Base-by-base conservation (phyloP, 2,329 filamentous ascomycete species). In the Trichoderma brevicompactum region DNA sequence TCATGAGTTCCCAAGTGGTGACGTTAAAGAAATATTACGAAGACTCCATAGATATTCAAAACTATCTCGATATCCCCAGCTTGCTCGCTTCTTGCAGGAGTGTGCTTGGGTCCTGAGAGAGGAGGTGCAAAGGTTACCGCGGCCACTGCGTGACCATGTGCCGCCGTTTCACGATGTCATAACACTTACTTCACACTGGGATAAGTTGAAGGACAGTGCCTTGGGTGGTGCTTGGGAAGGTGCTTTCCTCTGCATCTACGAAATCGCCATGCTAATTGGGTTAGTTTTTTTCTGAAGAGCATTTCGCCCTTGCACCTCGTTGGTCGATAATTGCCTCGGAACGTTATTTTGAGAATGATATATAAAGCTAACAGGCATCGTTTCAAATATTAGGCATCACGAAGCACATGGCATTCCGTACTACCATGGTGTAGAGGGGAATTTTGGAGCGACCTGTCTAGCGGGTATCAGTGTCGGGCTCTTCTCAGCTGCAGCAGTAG, bases 401-500 rank as follows among this genome's bases (percentile, higher is more conserved):
- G 52, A 54, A 54, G 36, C 36, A 54, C 7, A 54, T 6, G 7
- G 23, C 1, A 5, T 54, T 54, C 52, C 52, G 9, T 54, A 54
- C 36, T 23, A 10, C 6, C 10, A 23, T 8, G 52, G 36, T 5
- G 23, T 36, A n/a, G 36, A 9, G 10, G 17, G 40, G n/a, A 40
- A 19, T 13, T 15, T 46, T 36, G 19, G 17, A 1, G 19, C 36
- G 52, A 52, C 19, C 52, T 54, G 52, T 40, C 74, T 83, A 13
- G 71, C 75, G 12, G 81, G 79, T 4, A 68, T 83, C 3, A 78
- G 82, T 10, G 77, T 79, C n/a, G 82, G 82, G 1, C 68, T 84
- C 0, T 67, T 84, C 0, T 70, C 80, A 5, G 71, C 77, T 0
- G 74, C 79, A 17, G 82, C 81, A 1, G 69, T 83, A 0, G 74